A percentile compares a stretch with the other conserved stretches of the same genome.
These are phyloP conservation scores for Gossypium rotundifolium DNA, from an alignment of 345 rosid genomes.

Conservation along the genomic window DNA sequence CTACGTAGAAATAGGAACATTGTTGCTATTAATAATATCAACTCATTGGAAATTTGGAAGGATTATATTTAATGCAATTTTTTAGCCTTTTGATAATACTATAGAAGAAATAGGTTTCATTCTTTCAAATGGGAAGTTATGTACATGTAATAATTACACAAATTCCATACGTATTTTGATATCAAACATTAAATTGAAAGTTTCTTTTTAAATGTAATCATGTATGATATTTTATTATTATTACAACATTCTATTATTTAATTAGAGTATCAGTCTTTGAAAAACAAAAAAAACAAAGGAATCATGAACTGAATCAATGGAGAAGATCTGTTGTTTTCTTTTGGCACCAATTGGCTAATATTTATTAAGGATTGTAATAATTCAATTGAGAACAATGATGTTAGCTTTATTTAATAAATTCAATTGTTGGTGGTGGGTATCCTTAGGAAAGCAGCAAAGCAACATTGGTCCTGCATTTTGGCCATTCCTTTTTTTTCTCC, in stretches of 20 bases:
- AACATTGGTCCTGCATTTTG: neutral
- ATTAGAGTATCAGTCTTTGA: too few relatives aligned
- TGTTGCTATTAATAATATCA: neutral
- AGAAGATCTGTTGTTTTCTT: neutral
- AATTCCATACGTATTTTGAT: too few relatives aligned
- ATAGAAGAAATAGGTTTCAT: too few relatives aligned
- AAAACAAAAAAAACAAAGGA: neutral
- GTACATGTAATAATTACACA: too few relatives aligned
- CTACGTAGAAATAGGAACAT: neutral
- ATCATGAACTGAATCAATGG: neutral
- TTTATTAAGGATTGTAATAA: neutral
- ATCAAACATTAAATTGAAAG: too few relatives aligned
- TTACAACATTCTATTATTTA: too few relatives aligned
- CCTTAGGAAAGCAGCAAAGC: conserved; percentile 1
- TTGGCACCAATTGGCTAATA: neutral
- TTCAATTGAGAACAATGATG: neutral
- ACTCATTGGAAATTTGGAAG: neutral
- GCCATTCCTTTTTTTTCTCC: too few relatives aligned
- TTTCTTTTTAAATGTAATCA: too few relatives aligned
- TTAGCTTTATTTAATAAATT: neutral
- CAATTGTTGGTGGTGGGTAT: neutral
- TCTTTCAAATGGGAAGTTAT: too few relatives aligned
- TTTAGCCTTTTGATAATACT: neutral
- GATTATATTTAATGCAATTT: neutral
- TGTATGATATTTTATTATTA: too few relatives aligned